Percentiles rank a stretch among this genome's conserved stretches.
These are phyloP conservation scores for Macaranga tanarius DNA, from an alignment of 441 rosid genomes.

Conservation along the genomic window DNA sequence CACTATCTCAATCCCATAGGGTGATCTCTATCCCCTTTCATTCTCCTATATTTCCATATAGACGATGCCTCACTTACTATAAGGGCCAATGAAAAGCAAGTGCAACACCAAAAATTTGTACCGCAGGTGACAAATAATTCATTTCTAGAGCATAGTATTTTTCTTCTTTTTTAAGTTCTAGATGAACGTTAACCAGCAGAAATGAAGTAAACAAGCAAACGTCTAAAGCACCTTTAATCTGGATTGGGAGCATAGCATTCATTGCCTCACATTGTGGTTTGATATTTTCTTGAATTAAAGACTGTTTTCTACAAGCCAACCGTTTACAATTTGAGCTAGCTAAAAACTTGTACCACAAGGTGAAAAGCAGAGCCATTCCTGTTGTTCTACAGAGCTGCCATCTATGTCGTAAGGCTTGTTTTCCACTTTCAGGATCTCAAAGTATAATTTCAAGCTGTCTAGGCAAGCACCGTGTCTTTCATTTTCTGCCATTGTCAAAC, in stretches of 20 bases:
- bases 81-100: too few species aligned
- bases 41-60: too few species aligned
- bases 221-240: neutral
- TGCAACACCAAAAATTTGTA: neutral
- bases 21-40: too few species aligned
- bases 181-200: too few species aligned
- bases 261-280: neutral
- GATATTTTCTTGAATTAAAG: neutral
- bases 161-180: too few species aligned
- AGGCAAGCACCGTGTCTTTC: constrained; percentile 6
- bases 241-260: neutral
- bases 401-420: neutral
- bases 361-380: neutral
- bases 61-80: too few species aligned
- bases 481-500: constrained; percentile 24
- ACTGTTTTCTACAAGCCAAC: neutral
- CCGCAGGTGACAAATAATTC: neutral
- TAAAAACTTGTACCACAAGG: neutral
- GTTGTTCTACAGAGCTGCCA: neutral
- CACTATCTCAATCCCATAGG: too few species aligned
- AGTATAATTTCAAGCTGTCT: neutral
- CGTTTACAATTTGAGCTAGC: neutral
- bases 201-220: too few species aligned
- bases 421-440: neutral
- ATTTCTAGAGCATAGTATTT: too few species aligned